Evolutionary conservation across 176 grass and related monocot species (phyloP), one percentile per base, ranked within the genome.

Genomic region (Saccharum officinarum): DNA sequence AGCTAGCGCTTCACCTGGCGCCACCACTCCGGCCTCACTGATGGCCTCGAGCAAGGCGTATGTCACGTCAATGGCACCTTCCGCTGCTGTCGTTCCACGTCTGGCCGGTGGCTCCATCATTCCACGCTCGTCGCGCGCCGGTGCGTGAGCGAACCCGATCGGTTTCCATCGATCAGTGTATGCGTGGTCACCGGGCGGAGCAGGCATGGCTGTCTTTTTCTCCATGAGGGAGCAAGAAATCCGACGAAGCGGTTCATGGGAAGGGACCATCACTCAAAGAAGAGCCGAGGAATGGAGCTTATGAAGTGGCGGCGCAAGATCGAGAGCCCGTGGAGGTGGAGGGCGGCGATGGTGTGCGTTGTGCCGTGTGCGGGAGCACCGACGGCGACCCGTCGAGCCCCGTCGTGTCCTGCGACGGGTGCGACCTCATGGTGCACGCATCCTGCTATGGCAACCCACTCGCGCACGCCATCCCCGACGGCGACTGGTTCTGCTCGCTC

Each of bases 341-440:
- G n/a, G n/a, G 75, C 2, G 96, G 95, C 10, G 96, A 98, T 62
- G 93, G 96, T 26, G 86, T 98, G 71, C 66, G 41, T 17, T 98
- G 93, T 34, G 89, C 89, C 8, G 91, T 98, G 11, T 95, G 96
- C 85, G 38, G 73, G 65, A 95, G 96, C 93, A 95, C 93, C 6
- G 96, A 98, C 69, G 96, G 91, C 14, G 93, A 98, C 62, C 83
- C 87, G 5, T 90, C 92, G 25, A 93, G 95, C 70, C 93, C 93
- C 57, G 95, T 98, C 80, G 96, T 98, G 25, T 98, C 95, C 87
- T 98, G 91, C 67, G 96, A 98, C 8, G 91, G 93, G 73, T 98
- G 96, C 49, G 91, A 98, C 89, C 87, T 98, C 41, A 98, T 95
- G 96, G 93, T 94, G n/a, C 96, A 98, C 71, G 93, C 86, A 10